These are phyloP conservation scores for Globisporangium radiosum DNA, from an alignment of 352 stramenopile species.

Conservation along the genomic window DNA sequence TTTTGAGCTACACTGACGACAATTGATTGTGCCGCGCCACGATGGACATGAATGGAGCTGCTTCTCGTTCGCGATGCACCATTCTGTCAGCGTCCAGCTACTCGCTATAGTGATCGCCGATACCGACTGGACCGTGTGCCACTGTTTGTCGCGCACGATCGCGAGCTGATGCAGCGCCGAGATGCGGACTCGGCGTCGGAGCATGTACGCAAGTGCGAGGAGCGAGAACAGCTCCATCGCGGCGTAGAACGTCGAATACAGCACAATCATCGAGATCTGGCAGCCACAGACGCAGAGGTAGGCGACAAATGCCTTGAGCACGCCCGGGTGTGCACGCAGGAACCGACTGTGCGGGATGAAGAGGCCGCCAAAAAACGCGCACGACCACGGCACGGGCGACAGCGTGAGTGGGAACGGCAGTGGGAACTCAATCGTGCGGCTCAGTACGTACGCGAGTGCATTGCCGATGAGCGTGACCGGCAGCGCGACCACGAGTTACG, in stretches of 20 bases:
- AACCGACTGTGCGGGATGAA: neutral
- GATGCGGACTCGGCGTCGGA: slow-evolving; percentile 16
- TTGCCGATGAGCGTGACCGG: neutral
- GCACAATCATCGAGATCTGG: neutral
- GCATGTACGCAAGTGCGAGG: slow-evolving; percentile 13
- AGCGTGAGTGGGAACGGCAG: slow-evolving; percentile 36
- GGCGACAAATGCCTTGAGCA: neutral
- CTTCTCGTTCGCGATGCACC: too few relatives aligned
- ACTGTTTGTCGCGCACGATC: slow-evolving; percentile 28
- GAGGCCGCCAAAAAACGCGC: neutral
- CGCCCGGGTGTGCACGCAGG: neutral
- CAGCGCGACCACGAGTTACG: slow-evolving; percentile 15
- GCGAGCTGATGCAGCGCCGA: slow-evolving; percentile 23
- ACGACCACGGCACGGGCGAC: slow-evolving; percentile 3
- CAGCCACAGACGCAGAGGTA: neutral
- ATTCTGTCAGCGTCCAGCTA: too few relatives aligned
- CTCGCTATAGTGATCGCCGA: too few relatives aligned
- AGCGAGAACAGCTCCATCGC: slow-evolving; percentile 5
- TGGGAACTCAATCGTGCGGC: slow-evolving; percentile 24
- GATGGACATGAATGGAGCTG: too few relatives aligned
- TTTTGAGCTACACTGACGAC: too few relatives aligned
- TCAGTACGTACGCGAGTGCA: slow-evolving; percentile 3
- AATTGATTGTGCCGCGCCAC: too few relatives aligned
- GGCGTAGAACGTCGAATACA: slow-evolving; percentile 13
- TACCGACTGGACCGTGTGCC: slow-evolving; percentile 19